phyloP scores from a whole-genome alignment of 139 green algal species.

The Chlamydomonas asymmetrica region DNA sequence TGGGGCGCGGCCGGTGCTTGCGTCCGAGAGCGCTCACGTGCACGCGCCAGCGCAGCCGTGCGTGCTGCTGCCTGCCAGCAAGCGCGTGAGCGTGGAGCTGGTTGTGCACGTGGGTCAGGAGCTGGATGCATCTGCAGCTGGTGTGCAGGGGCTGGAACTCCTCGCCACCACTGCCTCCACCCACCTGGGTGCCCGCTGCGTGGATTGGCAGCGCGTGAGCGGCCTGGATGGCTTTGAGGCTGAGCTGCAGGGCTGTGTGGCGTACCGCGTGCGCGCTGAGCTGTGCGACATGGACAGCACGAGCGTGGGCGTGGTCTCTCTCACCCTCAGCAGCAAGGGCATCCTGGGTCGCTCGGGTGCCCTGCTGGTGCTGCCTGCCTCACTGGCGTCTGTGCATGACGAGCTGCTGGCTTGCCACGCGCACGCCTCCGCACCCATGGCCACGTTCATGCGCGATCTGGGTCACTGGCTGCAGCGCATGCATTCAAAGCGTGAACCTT shows the following conservation, averaged over 20 bases:
- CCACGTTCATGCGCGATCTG: neutral
- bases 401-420: neutral
- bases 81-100: neutral
- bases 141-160: neutral
- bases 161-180: too few species aligned
- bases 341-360: too few species aligned
- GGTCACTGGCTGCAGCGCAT: constrained; percentile 13
- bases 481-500: neutral
- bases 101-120: neutral
- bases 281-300: neutral
- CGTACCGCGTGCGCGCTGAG: neutral
- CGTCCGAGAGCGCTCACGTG: constrained; percentile 10
- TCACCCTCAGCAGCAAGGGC: neutral
- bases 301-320: neutral
- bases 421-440: neutral
- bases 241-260: neutral
- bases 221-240: neutral
- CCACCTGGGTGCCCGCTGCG: too few species aligned
- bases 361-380: neutral
- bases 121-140: neutral
- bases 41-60: neutral
- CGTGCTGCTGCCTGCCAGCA: neutral
- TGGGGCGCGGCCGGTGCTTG: constrained; percentile 8
- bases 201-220: too few species aligned
- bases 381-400: neutral